Conservation (phyloP, 805 yeast genomes). For the Yarrowia sp. region DNA sequence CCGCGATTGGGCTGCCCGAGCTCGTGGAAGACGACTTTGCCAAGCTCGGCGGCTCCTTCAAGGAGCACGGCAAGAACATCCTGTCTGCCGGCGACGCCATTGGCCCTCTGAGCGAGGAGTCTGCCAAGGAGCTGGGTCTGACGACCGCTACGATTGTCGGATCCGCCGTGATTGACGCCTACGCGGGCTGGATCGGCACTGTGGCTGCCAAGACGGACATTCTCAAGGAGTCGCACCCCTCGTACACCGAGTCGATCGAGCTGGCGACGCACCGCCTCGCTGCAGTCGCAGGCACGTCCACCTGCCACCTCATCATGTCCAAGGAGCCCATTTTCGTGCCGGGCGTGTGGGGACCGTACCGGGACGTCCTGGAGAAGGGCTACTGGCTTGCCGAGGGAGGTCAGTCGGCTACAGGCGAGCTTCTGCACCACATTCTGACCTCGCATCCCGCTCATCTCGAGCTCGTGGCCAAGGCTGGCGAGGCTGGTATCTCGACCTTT, state of each 20-base stretch:
- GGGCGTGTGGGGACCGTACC: constrained; percentile 99
- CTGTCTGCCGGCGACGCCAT: constrained; percentile 86
- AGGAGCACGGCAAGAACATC: constrained; percentile 65
- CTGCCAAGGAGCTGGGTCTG: constrained; percentile 84
- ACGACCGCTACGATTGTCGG: constrained; percentile 81
- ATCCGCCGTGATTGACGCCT: constrained; percentile 95
- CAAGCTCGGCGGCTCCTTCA: constrained; percentile 66
- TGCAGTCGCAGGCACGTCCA: constrained; percentile 97
- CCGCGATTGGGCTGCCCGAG: constrained; percentile 68
- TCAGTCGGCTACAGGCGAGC: constrained; percentile 96
- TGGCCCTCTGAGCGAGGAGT: constrained; percentile 60
- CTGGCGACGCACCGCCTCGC: constrained; percentile 80
- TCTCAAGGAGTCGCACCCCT: constrained; percentile 35
- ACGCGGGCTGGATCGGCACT: constrained; percentile 98
- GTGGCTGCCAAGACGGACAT: constrained; percentile 83
- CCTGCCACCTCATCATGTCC: constrained; percentile 90
- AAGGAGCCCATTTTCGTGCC: constrained; percentile 82
- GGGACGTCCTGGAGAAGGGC: constrained; percentile 85
- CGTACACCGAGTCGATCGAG: constrained; percentile 34
- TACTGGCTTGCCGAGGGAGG: constrained; percentile 99
- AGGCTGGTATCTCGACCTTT: constrained; percentile 63
- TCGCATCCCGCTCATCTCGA: constrained; percentile 87
- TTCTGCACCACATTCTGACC: constrained; percentile 80
- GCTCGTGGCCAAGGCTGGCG: constrained; percentile 63
- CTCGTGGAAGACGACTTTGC: constrained; percentile 72